A percentile compares a stretch with the other conserved stretches of the same genome.
Evolutionary conservation across 2,329 filamentous ascomycete species (phyloP).

Genomic region (Talaromyces sp.): DNA sequence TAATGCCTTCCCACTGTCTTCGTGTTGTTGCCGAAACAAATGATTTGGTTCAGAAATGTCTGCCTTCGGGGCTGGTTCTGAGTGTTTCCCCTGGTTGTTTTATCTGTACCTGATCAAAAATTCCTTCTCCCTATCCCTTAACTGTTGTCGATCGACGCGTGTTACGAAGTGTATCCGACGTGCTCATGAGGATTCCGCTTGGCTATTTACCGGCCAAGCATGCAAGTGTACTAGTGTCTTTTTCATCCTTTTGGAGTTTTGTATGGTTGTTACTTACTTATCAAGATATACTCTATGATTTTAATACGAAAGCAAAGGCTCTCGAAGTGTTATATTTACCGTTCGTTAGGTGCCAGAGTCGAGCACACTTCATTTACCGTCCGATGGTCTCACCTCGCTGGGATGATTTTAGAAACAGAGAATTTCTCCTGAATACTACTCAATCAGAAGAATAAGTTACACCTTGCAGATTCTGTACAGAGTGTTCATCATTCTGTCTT

Average conservation of each 20-base stretch:
- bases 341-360: neutral
- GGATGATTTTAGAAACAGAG: neutral
- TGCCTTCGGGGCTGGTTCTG: neutral
- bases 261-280: neutral
- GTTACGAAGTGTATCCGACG: neutral
- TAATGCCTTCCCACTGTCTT: conserved; percentile 34
- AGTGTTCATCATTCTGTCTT: too few relatives aligned
- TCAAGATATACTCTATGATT: neutral
- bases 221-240: conserved; percentile 3
- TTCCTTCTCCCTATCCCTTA: neutral
- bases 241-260: neutral
- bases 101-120: neutral
- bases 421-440: neutral
- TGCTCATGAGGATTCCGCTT: conserved; percentile 3
- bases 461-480: neutral
- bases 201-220: neutral
- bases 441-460: neutral
- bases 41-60: neutral
- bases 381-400: neutral
- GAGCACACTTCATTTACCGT: neutral
- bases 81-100: neutral
- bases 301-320: neutral
- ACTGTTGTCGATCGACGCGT: neutral
- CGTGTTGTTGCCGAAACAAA: neutral
- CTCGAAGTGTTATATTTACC: neutral